Base-by-base conservation (phyloP, 2,329 filamentous ascomycete species). In the Rutstroemia sp. region DNA sequence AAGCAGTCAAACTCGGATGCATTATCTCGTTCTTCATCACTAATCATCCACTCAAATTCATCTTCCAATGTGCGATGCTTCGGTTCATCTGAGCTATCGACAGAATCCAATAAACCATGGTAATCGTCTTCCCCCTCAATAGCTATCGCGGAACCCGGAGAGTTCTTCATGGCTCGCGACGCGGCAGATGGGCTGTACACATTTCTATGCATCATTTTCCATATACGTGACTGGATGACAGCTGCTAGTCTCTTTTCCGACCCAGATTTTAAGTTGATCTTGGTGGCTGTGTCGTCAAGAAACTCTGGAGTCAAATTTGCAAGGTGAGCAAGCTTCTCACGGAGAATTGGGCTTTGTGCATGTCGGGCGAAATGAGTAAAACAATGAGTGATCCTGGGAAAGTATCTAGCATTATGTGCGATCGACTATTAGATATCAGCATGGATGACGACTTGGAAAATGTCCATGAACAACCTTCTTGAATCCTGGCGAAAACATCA, bases 401-500 rank as follows among this genome's bases (percentile, higher is more conserved):
- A 34, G 21, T 56, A 58, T 27, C 12, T 30, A 25, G 58, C 44
- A 16, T 58, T 58, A 2, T 49, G 48, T 23, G 58, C 38, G 39
- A 60, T 49, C 2, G 49, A 44, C 51, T 55, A 46, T 19, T 21
- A 3, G 37, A 3, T n/a, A 10, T 59, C 25, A 50, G 55, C 30
- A 34, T 41, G 51, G 55, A 27, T 16, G 16, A 47, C 8, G 10
- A 19, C 14, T 37, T 23, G 38, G 23, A 23, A 2, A 39, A 5
- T 3, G 7, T 12, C 42, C n/a, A 19, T n/a, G 39, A 27, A 37
- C 8, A 60, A 66, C 66, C 52, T 66, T 56, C 55, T 61, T 62
- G 41, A 66, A 68, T 0, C 61, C 65, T 5, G 65, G 64, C 57
- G 59, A 63, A 58, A 67, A 69, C 12, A 66, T 53, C 8, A 50